These are phyloP conservation scores for Dalbergia cochinchinensis DNA, from an alignment of 306 rosid genomes.

Conservation along the genomic window DNA sequence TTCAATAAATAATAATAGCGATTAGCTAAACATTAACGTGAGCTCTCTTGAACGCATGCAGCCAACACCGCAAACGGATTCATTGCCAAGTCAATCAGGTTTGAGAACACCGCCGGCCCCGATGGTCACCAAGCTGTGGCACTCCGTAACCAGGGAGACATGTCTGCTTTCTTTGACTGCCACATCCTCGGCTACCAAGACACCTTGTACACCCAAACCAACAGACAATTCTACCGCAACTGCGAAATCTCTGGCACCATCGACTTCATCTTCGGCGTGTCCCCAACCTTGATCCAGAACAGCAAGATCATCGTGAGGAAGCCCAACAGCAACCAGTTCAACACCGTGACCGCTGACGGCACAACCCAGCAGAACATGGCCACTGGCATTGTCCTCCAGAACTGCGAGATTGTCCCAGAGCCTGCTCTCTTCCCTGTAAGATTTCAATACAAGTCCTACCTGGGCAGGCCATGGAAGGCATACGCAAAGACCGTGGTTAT, in stretches of 20 bases:
- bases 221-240: constrained; percentile 80
- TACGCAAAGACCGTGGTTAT: constrained; percentile 64
- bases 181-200: constrained; percentile 71
- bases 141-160: constrained; percentile 69
- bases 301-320: constrained; percentile 59
- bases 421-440: constrained; percentile 45
- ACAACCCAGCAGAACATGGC: constrained; percentile 37
- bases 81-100: constrained; percentile 65
- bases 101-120: constrained; percentile 76
- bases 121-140: constrained; percentile 80
- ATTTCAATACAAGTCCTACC: constrained; percentile 50
- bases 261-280: constrained; percentile 77
- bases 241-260: constrained; percentile 80
- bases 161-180: constrained; percentile 64
- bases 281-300: constrained; percentile 63
- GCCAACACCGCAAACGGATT: constrained; percentile 59
- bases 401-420: constrained; percentile 70
- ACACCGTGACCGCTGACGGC: constrained; percentile 77
- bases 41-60: not conserved
- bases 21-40: not conserved
- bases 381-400: constrained; percentile 68
- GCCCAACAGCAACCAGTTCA: constrained; percentile 58
- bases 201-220: constrained; percentile 63
- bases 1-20: no score
- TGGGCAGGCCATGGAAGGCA: constrained; percentile 83